Percentiles rank a stretch among this genome's conserved stretches.
Evolutionary conservation across 306 rosid genomes (phyloP).

Genomic region (Coriaria nepalensis): DNA sequence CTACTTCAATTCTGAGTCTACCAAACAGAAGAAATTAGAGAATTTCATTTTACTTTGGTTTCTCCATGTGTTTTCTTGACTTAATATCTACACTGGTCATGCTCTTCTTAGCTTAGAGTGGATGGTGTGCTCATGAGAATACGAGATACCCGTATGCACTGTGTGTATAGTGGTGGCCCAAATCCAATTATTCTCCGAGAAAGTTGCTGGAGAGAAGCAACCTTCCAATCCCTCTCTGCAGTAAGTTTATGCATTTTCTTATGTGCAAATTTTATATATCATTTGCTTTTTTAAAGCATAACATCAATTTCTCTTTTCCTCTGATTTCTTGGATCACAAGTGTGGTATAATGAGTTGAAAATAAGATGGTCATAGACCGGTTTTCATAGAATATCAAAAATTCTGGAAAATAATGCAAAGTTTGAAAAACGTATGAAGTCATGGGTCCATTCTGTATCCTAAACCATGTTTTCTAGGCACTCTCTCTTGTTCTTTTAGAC

Average conservation of each 20-base stretch:
- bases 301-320: too few relatives aligned
- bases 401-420: too few relatives aligned
- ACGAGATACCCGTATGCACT: constrained; percentile 92
- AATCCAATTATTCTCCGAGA: constrained; percentile 65
- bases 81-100: neutral
- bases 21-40: neutral
- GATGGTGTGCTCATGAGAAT: constrained; percentile 91
- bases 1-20: constrained; percentile 8
- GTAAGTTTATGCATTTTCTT: constrained; percentile 36
- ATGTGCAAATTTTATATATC: neutral
- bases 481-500: too few relatives aligned
- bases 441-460: too few relatives aligned
- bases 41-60: neutral
- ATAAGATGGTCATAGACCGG: too few relatives aligned
- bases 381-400: too few relatives aligned
- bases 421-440: too few relatives aligned
- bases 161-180: constrained; percentile 41
- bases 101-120: constrained; percentile 74
- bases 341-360: too few relatives aligned
- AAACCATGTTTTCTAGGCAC: too few relatives aligned
- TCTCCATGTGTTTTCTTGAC: neutral
- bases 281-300: neutral
- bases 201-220: constrained; percentile 93
- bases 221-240: constrained; percentile 61
- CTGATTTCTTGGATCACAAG: too few relatives aligned